Conservation (phyloP, 352 stramenopile genomes). For the Pythium vanterpoolii region DNA sequence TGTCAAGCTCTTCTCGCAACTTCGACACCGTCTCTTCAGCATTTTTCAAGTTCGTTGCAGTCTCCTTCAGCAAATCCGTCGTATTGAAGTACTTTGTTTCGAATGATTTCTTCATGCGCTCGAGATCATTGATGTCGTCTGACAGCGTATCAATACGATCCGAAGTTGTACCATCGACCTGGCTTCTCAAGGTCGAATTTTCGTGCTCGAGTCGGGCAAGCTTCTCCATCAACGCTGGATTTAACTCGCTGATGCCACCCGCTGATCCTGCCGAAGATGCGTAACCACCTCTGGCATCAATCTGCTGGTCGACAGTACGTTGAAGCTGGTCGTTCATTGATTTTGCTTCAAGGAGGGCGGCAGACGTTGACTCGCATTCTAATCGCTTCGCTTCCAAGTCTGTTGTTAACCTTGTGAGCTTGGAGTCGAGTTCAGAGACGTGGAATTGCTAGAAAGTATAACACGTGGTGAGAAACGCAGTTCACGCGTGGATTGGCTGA, state of each 20-base stretch:
- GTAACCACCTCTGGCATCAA: conserved; percentile 5
- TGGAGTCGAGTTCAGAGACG: conserved; percentile 48
- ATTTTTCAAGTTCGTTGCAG: neutral
- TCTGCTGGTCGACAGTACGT: conserved; percentile 27
- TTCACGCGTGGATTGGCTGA: neutral
- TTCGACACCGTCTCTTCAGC: conserved; percentile 8
- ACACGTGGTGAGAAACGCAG: neutral
- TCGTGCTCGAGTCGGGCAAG: conserved; percentile 53
- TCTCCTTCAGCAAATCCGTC: conserved; percentile 30
- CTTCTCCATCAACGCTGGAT: conserved; percentile 66
- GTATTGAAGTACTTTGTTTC: conserved; percentile 68
- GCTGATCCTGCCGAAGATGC: conserved; percentile 8
- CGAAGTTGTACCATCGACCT: conserved; percentile 47
- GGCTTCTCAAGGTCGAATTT: conserved; percentile 47
- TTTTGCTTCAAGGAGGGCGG: conserved; percentile 36
- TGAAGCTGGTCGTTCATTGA: conserved; percentile 52
- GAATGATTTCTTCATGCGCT: conserved; percentile 66
- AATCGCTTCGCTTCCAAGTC: conserved; percentile 26
- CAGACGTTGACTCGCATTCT: conserved; percentile 32
- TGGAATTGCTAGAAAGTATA: conserved; percentile 47
- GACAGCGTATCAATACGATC: conserved; percentile 52
- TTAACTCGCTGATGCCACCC: conserved; percentile 54
- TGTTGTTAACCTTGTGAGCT: conserved; percentile 29
- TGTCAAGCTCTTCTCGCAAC: conserved; percentile 8
- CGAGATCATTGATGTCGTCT: conserved; percentile 54